Percentiles rank a stretch among this genome's conserved stretches.
phyloP scores from a whole-genome alignment of 805 yeast species.

The Yamadazyma sp. region DNA sequence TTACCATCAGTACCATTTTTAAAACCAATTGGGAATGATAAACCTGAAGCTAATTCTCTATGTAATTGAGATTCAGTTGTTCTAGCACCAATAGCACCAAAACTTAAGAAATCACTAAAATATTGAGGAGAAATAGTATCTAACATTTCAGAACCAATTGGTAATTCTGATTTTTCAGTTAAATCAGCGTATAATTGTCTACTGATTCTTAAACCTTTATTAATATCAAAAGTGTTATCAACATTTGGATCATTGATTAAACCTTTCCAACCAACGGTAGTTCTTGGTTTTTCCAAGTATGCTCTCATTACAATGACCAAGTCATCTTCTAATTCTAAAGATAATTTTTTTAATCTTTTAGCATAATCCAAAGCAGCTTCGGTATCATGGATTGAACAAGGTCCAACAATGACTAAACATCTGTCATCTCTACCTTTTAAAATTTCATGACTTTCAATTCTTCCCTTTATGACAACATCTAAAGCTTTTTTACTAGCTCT shows the following conservation, averaged over 20 bases:
- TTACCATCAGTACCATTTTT: slow-evolving; percentile 98
- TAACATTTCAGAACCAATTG: slow-evolving; percentile 97
- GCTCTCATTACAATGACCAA: slow-evolving; percentile 93
- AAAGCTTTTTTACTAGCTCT: slow-evolving; percentile 62
- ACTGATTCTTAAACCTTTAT: slow-evolving; percentile 86
- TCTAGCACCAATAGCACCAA: slow-evolving; percentile 99
- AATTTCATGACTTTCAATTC: slow-evolving; percentile 71
- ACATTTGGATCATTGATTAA: slow-evolving; percentile 95
- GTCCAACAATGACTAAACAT: slow-evolving; percentile 86
- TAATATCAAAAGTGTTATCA: slow-evolving; percentile 87
- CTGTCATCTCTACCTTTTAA: slow-evolving; percentile 84
- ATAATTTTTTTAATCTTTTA: slow-evolving; percentile 56
- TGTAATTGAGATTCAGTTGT: slow-evolving; percentile 98
- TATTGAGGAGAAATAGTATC: slow-evolving; percentile 97
- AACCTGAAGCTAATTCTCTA: slow-evolving; percentile 95
- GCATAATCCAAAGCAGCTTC: slow-evolving; percentile 89
- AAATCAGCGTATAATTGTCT: slow-evolving; percentile 81
- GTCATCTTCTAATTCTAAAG: slow-evolving; percentile 72
- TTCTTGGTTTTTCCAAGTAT: slow-evolving; percentile 96
- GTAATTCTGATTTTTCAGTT: slow-evolving; percentile 62
- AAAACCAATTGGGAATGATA: slow-evolving; percentile 98
- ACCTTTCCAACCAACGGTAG: slow-evolving; percentile 99
- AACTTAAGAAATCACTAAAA: slow-evolving; percentile 82
- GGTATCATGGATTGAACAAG: slow-evolving; percentile 95
- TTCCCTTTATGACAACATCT: slow-evolving; percentile 66